phyloP scores from a whole-genome alignment of 2,329 filamentous ascomycete genomes.

The Trichoderma cornu-damae region DNA sequence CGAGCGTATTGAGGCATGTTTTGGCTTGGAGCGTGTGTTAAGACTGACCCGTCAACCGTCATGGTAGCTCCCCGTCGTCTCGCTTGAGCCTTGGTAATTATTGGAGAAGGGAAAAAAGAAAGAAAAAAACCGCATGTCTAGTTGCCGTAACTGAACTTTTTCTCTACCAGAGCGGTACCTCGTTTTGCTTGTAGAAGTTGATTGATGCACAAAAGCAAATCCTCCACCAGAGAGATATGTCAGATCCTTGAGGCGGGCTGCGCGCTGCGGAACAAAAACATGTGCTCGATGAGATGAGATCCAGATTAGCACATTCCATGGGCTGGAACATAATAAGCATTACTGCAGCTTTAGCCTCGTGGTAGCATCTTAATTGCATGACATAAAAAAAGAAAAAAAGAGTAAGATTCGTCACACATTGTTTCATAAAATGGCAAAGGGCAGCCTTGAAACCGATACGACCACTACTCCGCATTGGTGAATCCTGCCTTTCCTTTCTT shows the following conservation, averaged over 20 bases:
- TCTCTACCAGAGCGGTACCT: neutral
- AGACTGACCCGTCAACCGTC: neutral
- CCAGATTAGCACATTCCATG: neutral
- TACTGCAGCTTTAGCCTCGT: neutral
- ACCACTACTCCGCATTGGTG: neutral
- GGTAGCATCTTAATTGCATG: neutral
- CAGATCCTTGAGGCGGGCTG: neutral
- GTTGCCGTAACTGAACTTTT: no score
- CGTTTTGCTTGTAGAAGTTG: neutral
- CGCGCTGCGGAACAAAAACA: neutral
- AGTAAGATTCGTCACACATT: neutral
- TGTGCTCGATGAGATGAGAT: slow-evolving; percentile 3
- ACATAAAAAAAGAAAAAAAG: neutral
- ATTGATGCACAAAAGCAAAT: neutral
- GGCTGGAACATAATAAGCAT: neutral
- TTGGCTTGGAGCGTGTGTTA: neutral
- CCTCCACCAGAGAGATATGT: neutral
- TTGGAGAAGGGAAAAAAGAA: no score
- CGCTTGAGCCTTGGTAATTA: neutral
- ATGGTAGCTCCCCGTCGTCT: neutral
- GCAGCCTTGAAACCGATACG: neutral
- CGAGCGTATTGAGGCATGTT: neutral
- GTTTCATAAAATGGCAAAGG: neutral
- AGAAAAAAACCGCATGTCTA: no score
- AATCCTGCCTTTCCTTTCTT: neutral